A percentile compares a stretch with the other conserved stretches of the same genome.
These are phyloP conservation scores for Thraustochytrium striatum DNA, from an alignment of 352 stramenopile genomes.

Conservation along the genomic window DNA sequence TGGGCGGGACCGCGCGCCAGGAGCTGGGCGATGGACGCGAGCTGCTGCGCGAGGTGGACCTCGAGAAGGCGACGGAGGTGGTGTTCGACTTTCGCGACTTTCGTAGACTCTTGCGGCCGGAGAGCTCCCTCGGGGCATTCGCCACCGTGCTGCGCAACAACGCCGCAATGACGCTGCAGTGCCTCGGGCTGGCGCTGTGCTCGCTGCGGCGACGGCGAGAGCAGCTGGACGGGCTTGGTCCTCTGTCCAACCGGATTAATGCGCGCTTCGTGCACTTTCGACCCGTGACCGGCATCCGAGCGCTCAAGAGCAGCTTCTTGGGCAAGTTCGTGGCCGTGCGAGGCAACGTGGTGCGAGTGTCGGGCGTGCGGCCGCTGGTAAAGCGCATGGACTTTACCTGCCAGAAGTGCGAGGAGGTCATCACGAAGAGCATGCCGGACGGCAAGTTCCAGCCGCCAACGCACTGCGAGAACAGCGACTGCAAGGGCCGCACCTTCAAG, in stretches of 20 bases:
- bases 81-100: conserved; percentile 39
- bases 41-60: conserved; percentile 25
- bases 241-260: conserved; percentile 31
- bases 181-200: conserved; percentile 39
- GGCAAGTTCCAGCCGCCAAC: conserved; percentile 70
- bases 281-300: conserved; percentile 64
- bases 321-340: conserved; percentile 68
- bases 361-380: conserved; percentile 73
- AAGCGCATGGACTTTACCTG: conserved; percentile 78
- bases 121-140: not conserved
- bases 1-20: conserved; percentile 3
- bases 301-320: conserved; percentile 69
- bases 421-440: conserved; percentile 65
- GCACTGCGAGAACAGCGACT: conserved; percentile 64
- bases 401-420: conserved; percentile 69
- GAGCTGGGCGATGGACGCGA: not conserved
- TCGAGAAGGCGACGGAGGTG: conserved; percentile 33
- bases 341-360: conserved; percentile 71
- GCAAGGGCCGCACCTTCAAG: conserved; percentile 66
- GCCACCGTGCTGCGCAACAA: not conserved
- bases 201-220: not conserved
- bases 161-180: conserved; percentile 26
- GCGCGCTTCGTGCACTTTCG: conserved; percentile 64
- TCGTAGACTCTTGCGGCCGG: not conserved
- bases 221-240: not conserved